phyloP scores from a whole-genome alignment of 768 basidiomycete species.

The Tulasnella calospora region DNA sequence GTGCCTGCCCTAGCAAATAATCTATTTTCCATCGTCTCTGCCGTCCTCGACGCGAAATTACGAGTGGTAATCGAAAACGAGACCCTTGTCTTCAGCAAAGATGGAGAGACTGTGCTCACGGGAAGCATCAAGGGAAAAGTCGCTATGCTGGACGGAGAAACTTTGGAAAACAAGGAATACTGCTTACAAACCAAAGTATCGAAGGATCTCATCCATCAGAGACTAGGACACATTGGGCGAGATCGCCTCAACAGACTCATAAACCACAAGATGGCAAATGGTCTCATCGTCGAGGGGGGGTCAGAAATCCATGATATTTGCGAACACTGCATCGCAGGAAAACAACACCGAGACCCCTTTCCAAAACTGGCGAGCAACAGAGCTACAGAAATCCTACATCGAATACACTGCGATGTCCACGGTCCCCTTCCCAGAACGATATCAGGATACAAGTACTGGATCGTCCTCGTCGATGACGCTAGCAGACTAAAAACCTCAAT shows the following conservation, averaged over 20 bases:
- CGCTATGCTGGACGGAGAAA: neutral
- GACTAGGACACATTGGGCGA: constrained; percentile 4
- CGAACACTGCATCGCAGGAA: constrained; percentile 19
- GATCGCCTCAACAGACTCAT: neutral
- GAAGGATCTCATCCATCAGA: neutral
- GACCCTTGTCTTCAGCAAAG: neutral
- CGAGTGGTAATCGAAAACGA: neutral
- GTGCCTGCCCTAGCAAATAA: neutral
- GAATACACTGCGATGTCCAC: constrained; percentile 25
- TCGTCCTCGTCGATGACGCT: too few relatives aligned
- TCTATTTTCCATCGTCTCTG: neutral
- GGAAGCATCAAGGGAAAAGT: neutral
- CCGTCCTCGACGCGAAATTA: neutral
- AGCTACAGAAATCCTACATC: neutral
- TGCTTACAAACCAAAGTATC: neutral
- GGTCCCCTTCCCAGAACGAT: neutral
- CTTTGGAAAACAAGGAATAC: neutral
- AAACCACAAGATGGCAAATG: neutral
- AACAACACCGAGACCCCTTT: constrained; percentile 22
- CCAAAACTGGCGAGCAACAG: neutral
- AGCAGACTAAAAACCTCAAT: too few relatives aligned
- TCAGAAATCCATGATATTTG: neutral
- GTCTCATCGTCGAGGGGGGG: neutral
- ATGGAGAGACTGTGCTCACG: neutral
- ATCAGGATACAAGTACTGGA: too few relatives aligned